Evolutionary conservation across 2,329 filamentous ascomycete species (phyloP).

Genomic region (Phialocephala sp.): DNA sequence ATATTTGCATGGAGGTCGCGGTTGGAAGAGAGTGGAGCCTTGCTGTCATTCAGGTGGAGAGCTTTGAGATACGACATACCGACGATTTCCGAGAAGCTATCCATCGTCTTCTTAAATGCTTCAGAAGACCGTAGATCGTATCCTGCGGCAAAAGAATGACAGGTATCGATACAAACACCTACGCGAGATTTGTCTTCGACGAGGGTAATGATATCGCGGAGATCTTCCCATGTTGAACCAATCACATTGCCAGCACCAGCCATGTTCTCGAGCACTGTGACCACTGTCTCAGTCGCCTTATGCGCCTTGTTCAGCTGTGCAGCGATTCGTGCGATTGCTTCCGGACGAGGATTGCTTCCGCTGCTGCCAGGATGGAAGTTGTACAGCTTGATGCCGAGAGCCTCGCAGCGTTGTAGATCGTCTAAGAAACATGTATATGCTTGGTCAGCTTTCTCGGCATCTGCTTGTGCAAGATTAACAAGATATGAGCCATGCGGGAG

Average conservation of each 20-base stretch:
- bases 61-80: slow-evolving; percentile 82
- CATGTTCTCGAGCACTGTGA: slow-evolving; percentile 95
- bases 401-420: slow-evolving; percentile 84
- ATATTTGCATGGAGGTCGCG: slow-evolving; percentile 96
- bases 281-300: slow-evolving; percentile 73
- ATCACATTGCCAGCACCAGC: slow-evolving; percentile 88
- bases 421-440: slow-evolving; percentile 87
- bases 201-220: slow-evolving; percentile 80
- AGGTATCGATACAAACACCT: slow-evolving; percentile 95
- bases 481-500: slow-evolving; percentile 96
- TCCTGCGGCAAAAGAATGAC: slow-evolving; percentile 92
- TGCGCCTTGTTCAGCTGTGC: slow-evolving; percentile 83
- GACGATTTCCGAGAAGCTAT: slow-evolving; percentile 77
- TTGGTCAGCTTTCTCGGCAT: slow-evolving; percentile 79
- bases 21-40: slow-evolving; percentile 81
- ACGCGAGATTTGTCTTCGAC: slow-evolving; percentile 83
- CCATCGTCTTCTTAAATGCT: slow-evolving; percentile 74
- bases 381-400: slow-evolving; percentile 87
- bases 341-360: slow-evolving; percentile 67
- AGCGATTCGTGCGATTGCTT: slow-evolving; percentile 80
- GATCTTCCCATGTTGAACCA: slow-evolving; percentile 83
- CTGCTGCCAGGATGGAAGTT: slow-evolving; percentile 96
- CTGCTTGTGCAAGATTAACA: slow-evolving; percentile 89
- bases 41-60: slow-evolving; percentile 94
- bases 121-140: slow-evolving; percentile 83